Base-by-base conservation (phyloP, 1,284 basidiomycete species). In the Leccinum subrobustum region DNA sequence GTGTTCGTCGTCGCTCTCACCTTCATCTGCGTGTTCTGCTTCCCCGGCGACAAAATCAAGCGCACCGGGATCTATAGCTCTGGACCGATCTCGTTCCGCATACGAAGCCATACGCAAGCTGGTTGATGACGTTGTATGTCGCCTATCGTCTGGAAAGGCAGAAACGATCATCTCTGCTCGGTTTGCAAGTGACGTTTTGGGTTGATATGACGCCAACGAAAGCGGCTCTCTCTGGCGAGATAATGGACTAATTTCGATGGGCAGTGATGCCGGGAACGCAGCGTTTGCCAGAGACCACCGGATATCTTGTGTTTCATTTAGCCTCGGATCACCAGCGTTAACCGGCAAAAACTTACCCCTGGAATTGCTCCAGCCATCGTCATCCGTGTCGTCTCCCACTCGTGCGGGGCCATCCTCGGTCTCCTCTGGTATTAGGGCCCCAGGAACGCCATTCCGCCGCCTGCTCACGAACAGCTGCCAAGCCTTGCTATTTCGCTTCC, bases 61-160 rank as follows among this genome's bases (percentile, higher is more conserved):
- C 20, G 83, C 76, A 8, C 89, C 89, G 2, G 88, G 88, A 69
- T 91, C 89, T 62, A 87, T 78, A 1, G 78, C 76, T 48, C 87
- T 83, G 50, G 73, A 73, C 27, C 82, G 81, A 73, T 91, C 88
- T 31, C 88, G 85, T 68, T 87, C 84, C 2, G 84, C 84, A 70
- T 91, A 90, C 2, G 81, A 77, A 11, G 83, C 83, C 64, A 77
- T 85, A 20, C 86, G 86, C 37, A 84, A 66, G 0, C 82, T 78
- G 35, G 77, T 69, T 5, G 86, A 78, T 18, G 85, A 80, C 8
- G 62, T 63, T 60, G 51, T 18, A 18, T 67, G 72, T 59, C 67
- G 71, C 35, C 59, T 60, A 52, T 54, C 55, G 14, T 57, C 56
- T 2, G 64, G 65, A 18, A 75, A 61, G 25, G 68, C 56, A n/a